phyloP scores from a whole-genome alignment of 1,284 basidiomycete species.

The Acaromyces ingoldii region DNA sequence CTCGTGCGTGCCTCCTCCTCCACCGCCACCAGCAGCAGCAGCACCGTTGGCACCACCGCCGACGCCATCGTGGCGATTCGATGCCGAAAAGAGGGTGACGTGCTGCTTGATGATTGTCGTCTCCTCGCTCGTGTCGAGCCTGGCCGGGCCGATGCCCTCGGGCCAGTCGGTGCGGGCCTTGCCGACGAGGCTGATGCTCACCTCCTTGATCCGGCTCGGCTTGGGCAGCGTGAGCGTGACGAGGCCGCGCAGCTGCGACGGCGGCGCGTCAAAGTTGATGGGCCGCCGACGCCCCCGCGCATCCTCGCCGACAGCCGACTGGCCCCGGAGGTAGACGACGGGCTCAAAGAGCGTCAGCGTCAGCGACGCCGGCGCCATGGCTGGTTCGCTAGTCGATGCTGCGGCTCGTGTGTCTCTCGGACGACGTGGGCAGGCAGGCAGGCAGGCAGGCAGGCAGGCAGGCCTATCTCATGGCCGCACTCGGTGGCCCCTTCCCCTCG shows the following conservation, averaged over 20 bases:
- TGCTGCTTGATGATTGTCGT: slow-evolving; percentile 70
- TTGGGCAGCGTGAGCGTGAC: slow-evolving; percentile 74
- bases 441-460: too few species aligned
- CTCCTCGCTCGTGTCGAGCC: slow-evolving; percentile 75
- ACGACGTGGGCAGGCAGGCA: too few species aligned
- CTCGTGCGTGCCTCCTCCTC: slow-evolving; percentile 9
- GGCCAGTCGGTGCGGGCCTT: slow-evolving; percentile 68
- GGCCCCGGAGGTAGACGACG: slow-evolving; percentile 44
- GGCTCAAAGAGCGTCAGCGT: slow-evolving; percentile 27
- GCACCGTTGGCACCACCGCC: too few species aligned
- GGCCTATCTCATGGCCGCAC: too few species aligned
- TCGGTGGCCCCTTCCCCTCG: too few species aligned
- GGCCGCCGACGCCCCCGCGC: slow-evolving; percentile 29
- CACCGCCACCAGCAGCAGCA: too few species aligned
- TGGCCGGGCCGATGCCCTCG: slow-evolving; percentile 76
- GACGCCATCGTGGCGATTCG: too few species aligned
- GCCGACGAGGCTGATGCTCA: slow-evolving; percentile 73
- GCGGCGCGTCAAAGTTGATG: slow-evolving; percentile 56
- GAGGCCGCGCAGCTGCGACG: slow-evolving; percentile 80
- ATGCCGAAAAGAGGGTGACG: slow-evolving; percentile 71
- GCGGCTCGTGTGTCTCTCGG: too few species aligned
- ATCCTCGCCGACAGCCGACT: slow-evolving; percentile 30
- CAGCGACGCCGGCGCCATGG: slow-evolving; percentile 5
- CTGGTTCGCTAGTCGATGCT: too few species aligned
- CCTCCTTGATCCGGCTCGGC: slow-evolving; percentile 78